Evolutionary conservation across 495 filamentous ascomycete species (phyloP).

Genomic region (Podospora australis): DNA sequence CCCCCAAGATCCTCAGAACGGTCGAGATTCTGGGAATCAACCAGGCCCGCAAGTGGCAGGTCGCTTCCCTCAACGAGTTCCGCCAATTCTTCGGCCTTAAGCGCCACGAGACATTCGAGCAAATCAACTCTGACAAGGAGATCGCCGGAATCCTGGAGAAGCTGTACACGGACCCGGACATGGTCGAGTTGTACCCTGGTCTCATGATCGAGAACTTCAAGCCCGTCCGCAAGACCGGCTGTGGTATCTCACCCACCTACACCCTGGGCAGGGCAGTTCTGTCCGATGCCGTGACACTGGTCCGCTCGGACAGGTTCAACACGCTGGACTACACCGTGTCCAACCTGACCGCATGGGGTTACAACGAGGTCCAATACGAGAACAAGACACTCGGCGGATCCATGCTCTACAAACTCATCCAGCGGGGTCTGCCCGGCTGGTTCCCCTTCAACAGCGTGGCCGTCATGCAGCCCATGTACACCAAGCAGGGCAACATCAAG

Average conservation of each 20-base stretch:
- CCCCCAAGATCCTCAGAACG: conserved; percentile 60
- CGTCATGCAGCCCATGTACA: conserved; percentile 60
- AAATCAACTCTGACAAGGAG: conserved; percentile 67
- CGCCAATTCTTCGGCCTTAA: conserved; percentile 65
- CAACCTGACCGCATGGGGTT: conserved; percentile 74
- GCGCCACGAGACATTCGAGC: conserved; percentile 62
- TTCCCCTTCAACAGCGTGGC: conserved; percentile 68
- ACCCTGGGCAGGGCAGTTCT: conserved; percentile 68
- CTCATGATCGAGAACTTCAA: conserved; percentile 69
- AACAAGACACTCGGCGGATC: conserved; percentile 60
- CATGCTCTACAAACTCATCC: conserved; percentile 67
- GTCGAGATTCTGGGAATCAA: conserved; percentile 75
- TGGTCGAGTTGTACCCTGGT: conserved; percentile 42
- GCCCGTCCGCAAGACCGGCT: conserved; percentile 54
- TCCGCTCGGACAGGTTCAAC: conserved; percentile 77
- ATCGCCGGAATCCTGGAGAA: conserved; percentile 61
- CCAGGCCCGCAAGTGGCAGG: conserved; percentile 69
- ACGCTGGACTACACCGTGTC: conserved; percentile 60
- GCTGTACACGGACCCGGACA: conserved; percentile 72
- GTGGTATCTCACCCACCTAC: conserved; percentile 63
- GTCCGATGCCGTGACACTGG: conserved; percentile 71
- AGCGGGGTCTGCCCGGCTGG: conserved; percentile 62
- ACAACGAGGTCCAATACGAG: conserved; percentile 63
- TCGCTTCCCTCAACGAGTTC: conserved; percentile 77
- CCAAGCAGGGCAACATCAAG: conserved; percentile 49